These are phyloP conservation scores for barrel medic (Medicago truncatula) DNA, from an alignment of 306 rosid species.

Conservation along the genomic window MtrunA17r5.0-ANR NC_053045.1:48512001-48512500, in stretches of 20 bases:
- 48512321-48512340: conserved; percentile 43
- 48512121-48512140: conserved; percentile 72
- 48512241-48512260: conserved; percentile 52
- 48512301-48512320: conserved; percentile 16
- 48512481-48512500: conserved; percentile 50
- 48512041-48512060: conserved; percentile 23
- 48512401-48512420: conserved; percentile 39
- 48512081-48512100: conserved; percentile 75
- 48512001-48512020: conserved; percentile 33
- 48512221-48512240: conserved; percentile 50
- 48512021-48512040: conserved; percentile 28
- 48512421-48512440: conserved; percentile 34
- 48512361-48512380: conserved; percentile 38
- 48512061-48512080: conserved; percentile 63
- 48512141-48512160: conserved; percentile 99
- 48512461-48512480: conserved; percentile 27
- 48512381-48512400: conserved; percentile 34
- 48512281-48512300: conserved; percentile 1
- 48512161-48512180: conserved; percentile 48
- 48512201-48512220: conserved; percentile 52
- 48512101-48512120: conserved; percentile 55
- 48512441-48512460: conserved; percentile 44
- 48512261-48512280: conserved; percentile 38
- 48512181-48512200: conserved; percentile 46
- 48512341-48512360: conserved; percentile 36